Base-by-base conservation (phyloP, 2,329 filamentous ascomycete genomes). In the Botrytis hyacinthi region DNA sequence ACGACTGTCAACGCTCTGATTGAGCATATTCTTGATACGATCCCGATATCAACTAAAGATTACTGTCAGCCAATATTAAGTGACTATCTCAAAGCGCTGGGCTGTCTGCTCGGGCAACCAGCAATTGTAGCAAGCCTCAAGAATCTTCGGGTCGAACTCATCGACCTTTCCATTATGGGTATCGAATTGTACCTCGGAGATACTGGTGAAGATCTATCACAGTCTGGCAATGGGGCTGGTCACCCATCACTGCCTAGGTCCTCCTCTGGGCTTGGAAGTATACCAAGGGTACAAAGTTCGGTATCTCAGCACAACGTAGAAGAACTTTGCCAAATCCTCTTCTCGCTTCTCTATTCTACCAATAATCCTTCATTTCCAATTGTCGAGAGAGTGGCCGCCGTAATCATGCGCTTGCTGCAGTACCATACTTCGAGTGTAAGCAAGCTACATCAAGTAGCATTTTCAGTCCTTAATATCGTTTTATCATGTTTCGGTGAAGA, bases 71-170 rank as follows among this genome's bases (percentile, higher is more conserved):
- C 92, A 20, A 85, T 99, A 8, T 84, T 90, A 37, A 86, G 90
- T 67, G 90, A 96, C 79, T 97, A 98, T 80, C 87, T 93, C 77
- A 97, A 93, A 83, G 88, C 90, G 32, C 84, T 99, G 76, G 85
- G 88, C 7, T 86, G 88, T 42, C 83, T 98, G 4, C 86, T 98
- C 29, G 88, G 90, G 60, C 89, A 92, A 78, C 89, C 90, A 63
- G 87, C 93, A 29, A 94, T 97, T 81, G 90, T 92, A 42, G 97
- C 98, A 82, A 91, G 94, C 78, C 85, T 98, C 20, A 87, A 89
- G 18, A 85, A 89, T 22, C 86, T 75, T 44, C 81, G 80, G 79
- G 22, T 76, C 44, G 75, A 78, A 20, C 70, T 78, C 22, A 77
- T 80, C 29, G 78, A 81, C n/a, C 80, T 98, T 78, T 93, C 93